Evolutionary conservation across 495 filamentous ascomycete species (phyloP), one percentile per base, ranked within the genome.

Genomic region (Articulospora tetracladia): DNA sequence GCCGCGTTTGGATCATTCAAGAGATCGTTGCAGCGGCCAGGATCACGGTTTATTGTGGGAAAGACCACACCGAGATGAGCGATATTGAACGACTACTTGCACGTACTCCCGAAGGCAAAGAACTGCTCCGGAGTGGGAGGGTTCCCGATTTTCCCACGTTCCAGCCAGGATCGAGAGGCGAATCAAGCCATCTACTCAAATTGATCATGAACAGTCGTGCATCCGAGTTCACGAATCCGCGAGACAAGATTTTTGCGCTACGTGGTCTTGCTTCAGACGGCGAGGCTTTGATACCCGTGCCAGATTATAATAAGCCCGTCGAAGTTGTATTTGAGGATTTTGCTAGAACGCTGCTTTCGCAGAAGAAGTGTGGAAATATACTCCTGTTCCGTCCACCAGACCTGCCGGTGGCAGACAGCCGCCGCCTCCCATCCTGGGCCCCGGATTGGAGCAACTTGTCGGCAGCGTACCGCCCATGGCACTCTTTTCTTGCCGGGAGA

Each of bases 241-340:
- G 48, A 24, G 48, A 52, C 24, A 52, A 52, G 27, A 28, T 55
- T 22, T 41, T 32, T 55, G 48, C 48, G 7, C 24, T 52, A 17
- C 24, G 23, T 2, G 48, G 48, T 6, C n/a, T 52, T n/a, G 17
- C n/a, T 24, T 52, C 48, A 4, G 20, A 52, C 22, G 48, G 24
- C 27, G 10, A 39, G 10, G 10, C 10, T 10, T 39, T 39, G 34
- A n/a, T 39, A 10, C 34, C 34, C 10, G n/a, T 10, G 10, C 34
- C 34, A 39, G 34, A 39, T n/a, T 39, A 39, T 39, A 10, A 39
- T 39, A 10, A 39, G n/a, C n/a, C 34, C 10, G 10, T 39, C 10
- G 10, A 10, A 10, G 10, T n/a, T 10, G 34, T 39, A 39, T 39
- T 39, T 39, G 34, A n/a, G n/a, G 34, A 39, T 39, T n/a, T 39